Conservation (phyloP, 1,139 yeast species). For the Debaryomyces coudertii region DNA sequence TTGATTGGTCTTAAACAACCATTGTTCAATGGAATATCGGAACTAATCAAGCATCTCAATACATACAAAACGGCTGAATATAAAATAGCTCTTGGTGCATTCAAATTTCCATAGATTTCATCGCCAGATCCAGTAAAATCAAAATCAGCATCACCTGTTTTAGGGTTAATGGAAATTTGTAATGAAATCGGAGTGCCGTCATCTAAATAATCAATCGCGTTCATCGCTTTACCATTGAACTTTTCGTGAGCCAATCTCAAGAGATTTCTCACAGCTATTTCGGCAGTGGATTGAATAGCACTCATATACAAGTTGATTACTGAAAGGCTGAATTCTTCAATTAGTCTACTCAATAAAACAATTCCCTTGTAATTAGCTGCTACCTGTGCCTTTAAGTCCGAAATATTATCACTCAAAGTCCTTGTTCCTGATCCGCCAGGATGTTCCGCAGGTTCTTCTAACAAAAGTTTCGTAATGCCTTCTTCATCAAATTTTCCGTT, state of each 20-base stretch:
- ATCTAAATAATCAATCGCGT: conserved; percentile 45
- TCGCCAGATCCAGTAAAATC: conserved; percentile 48
- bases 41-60: conserved; percentile 70
- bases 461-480: conserved; percentile 40
- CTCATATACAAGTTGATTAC: conserved; percentile 46
- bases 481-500: conserved; percentile 45
- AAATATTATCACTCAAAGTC: conserved; percentile 43
- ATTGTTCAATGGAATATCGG: conserved; percentile 81
- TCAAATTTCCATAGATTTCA: conserved; percentile 48
- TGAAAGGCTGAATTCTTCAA: conserved; percentile 35
- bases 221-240: conserved; percentile 38
- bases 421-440: conserved; percentile 53
- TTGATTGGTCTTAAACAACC: conserved; percentile 78
- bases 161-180: conserved; percentile 35
- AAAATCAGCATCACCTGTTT: conserved; percentile 42
- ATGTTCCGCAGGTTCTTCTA: conserved; percentile 47
- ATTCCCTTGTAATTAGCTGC: conserved; percentile 48
- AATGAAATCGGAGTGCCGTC: conserved; percentile 49
- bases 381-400: conserved; percentile 49
- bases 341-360: conserved; percentile 33
- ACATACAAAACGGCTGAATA: conserved; percentile 82
- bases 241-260: conserved; percentile 39
- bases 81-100: conserved; percentile 66
- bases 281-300: conserved; percentile 49
- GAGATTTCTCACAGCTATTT: conserved; percentile 42